Evolutionary conservation across 2,329 filamentous ascomycete species (phyloP).

Genomic region (Colletotrichum sp.): DNA sequence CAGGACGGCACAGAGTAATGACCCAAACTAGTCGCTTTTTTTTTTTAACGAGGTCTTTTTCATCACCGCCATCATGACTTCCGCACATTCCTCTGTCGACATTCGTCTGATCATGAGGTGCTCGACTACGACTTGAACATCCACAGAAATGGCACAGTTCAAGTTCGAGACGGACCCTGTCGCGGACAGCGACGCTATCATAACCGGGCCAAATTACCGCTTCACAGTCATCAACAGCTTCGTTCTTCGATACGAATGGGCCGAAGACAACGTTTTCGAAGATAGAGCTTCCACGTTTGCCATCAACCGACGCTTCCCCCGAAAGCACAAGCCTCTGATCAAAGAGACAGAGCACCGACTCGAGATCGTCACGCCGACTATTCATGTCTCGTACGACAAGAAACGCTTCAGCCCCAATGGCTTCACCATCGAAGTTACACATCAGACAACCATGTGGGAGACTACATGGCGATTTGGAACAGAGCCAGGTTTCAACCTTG

Average conservation of each 20-base stretch:
- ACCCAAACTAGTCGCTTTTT: neutral
- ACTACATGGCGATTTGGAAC: neutral
- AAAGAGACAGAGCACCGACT: neutral
- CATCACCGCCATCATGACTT: neutral
- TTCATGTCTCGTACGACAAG: neutral
- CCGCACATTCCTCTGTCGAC: neutral
- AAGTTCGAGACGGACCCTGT: neutral
- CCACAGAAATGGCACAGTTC: neutral
- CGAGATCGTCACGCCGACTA: neutral
- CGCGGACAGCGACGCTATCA: neutral
- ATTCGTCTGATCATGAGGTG: accelerated
- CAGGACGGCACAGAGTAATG: neutral
- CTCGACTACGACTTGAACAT: neutral
- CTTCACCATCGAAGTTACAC: neutral
- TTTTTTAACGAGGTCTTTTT: neutral
- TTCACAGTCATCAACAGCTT: neutral
- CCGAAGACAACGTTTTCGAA: neutral
- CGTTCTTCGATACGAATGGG: neutral
- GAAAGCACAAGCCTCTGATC: neutral
- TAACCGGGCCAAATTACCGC: neutral
- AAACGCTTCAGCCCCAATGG: neutral
- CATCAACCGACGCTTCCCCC: neutral
- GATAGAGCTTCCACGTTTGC: neutral
- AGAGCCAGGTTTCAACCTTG: neutral
- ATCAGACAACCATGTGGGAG: neutral